Percentiles rank a stretch among this genome's conserved stretches.
Conservation (phyloP, 164 flowering plant genomes). For the Umbellularia californica region DNA sequence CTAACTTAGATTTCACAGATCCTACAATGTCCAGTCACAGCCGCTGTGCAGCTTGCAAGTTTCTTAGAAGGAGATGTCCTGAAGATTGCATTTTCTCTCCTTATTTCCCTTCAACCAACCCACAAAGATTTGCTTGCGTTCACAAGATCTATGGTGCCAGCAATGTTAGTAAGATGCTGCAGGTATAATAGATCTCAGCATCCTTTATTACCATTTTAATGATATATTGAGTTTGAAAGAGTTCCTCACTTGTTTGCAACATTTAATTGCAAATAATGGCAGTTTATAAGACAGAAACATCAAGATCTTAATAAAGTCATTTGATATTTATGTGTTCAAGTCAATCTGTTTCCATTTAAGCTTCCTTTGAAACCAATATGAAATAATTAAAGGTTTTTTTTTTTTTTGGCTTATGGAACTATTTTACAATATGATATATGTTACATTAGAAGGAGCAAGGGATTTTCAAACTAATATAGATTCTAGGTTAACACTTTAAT, state of each 20-base stretch:
- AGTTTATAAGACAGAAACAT: no score
- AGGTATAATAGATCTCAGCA: constrained; percentile 12
- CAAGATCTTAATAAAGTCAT: no score
- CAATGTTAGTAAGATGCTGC: constrained; percentile 26
- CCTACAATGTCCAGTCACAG: constrained; percentile 18
- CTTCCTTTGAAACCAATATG: no score
- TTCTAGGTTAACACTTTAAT: no score
- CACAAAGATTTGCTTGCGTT: constrained; percentile 25
- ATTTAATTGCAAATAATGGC: not conserved
- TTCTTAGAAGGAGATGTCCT: constrained; percentile 22
- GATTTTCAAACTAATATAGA: no score
- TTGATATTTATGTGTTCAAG: no score
- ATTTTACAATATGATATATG: no score
- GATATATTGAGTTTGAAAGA: not conserved
- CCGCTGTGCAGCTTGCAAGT: constrained; percentile 29
- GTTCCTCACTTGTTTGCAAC: no score
- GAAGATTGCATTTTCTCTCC: constrained; percentile 26
- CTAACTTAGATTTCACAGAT: not conserved
- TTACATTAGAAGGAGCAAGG: no score
- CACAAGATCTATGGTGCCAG: constrained; percentile 30
- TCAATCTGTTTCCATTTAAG: no score
- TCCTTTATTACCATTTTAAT: not conserved
- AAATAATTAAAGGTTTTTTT: no score
- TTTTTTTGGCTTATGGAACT: no score
- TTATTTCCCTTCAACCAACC: constrained; percentile 26